These are phyloP conservation scores for Polyporus tsugae DNA, from an alignment of 1,284 basidiomycete genomes.

Conservation along the genomic window DNA sequence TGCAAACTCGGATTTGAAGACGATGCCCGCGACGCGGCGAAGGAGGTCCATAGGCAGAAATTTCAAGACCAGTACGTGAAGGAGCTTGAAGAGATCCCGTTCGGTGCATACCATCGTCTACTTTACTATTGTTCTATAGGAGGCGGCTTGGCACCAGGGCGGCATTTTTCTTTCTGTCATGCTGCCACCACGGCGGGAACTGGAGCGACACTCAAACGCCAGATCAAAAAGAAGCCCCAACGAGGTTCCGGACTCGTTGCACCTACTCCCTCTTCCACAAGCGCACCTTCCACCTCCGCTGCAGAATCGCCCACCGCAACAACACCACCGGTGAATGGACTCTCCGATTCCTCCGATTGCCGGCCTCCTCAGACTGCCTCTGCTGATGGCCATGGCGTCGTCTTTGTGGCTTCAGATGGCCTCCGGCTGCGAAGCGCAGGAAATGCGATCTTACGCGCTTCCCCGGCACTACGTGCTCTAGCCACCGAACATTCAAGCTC, in stretches of 20 bases:
- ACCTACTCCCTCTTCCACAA: not conserved
- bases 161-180: not conserved
- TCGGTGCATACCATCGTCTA: constrained; percentile 25
- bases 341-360: not conserved
- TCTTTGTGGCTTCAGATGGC: not conserved
- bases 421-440: not conserved
- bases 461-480: not conserved
- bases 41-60: not conserved
- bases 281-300: not conserved
- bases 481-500: not conserved
- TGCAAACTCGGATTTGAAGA: constrained; percentile 37
- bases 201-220: not conserved
- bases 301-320: not conserved
- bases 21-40: constrained; percentile 9
- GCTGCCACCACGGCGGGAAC: not conserved
- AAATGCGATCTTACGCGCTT: not conserved
- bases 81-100: constrained; percentile 25
- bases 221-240: not conserved
- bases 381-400: not conserved
- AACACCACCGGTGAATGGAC: not conserved
- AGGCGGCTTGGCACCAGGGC: not conserved
- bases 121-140: constrained; percentile 10
- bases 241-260: not conserved
- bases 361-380: not conserved
- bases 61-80: constrained; percentile 13